phyloP scores from a whole-genome alignment of 2,329 filamentous ascomycete genomes.

The Epichloe brachyelytri region DNA sequence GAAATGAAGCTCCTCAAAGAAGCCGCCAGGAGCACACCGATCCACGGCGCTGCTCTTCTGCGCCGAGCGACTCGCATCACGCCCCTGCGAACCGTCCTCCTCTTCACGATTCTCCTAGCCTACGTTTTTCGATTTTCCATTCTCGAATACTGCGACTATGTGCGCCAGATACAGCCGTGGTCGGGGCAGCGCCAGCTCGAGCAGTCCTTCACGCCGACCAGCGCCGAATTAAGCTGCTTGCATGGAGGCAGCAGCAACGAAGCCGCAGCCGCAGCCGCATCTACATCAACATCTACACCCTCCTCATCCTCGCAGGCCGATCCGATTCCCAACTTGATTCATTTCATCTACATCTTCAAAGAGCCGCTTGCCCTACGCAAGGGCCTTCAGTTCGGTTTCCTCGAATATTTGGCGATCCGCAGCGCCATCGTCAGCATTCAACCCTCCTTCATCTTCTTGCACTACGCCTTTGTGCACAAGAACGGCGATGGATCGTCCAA shows the following conservation, averaged over 20 bases:
- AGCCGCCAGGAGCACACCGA: not conserved
- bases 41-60: not conserved
- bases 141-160: slow-evolving; percentile 2
- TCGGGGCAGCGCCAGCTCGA: slow-evolving; percentile 6
- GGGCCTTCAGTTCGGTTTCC: slow-evolving; percentile 7
- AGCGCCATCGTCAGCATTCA: slow-evolving; percentile 8
- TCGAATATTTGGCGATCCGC: slow-evolving; percentile 8
- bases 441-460: slow-evolving; percentile 2
- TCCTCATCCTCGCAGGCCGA: not conserved
- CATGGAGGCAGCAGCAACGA: not conserved
- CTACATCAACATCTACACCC: not conserved
- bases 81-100: not conserved
- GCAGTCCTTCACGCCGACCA: slow-evolving; percentile 7
- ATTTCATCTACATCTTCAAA: slow-evolving; percentile 8
- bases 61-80: not conserved
- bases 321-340: slow-evolving; percentile 8
- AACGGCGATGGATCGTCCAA: slow-evolving; percentile 1
- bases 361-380: slow-evolving; percentile 2
- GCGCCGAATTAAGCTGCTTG: slow-evolving; percentile 7
- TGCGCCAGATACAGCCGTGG: slow-evolving; percentile 4
- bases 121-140: not conserved
- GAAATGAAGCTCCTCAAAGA: slow-evolving; percentile 2
- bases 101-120: not conserved
- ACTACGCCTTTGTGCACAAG: slow-evolving; percentile 4
- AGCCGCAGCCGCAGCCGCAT: too few relatives aligned